These are phyloP conservation scores for Apocynum venetum DNA, from an alignment of 257 asterid species.

Conservation along the genomic window DNA sequence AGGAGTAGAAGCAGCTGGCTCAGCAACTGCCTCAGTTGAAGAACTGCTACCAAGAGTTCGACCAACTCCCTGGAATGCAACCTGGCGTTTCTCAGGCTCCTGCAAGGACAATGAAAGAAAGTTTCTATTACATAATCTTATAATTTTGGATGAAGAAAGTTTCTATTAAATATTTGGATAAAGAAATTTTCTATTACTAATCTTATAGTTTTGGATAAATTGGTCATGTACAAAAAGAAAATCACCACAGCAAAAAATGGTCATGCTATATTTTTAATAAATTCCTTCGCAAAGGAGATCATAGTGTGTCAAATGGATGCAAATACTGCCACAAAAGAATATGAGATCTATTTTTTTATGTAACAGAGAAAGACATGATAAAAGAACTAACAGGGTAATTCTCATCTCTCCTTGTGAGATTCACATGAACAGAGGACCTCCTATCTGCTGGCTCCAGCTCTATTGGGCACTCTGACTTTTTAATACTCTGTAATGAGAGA, in stretches of 20 bases:
- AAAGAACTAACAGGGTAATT: constrained; percentile 61
- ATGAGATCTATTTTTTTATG: neutral
- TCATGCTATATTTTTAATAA: neutral
- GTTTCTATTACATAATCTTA: neutral
- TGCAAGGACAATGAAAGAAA: constrained; percentile 18
- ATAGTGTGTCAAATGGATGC: no score
- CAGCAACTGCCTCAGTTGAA: constrained; percentile 34
- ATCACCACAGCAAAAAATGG: neutral
- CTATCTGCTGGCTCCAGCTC: constrained; percentile 87
- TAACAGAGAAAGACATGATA: neutral
- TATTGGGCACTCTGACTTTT: constrained; percentile 82
- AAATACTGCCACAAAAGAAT: neutral
- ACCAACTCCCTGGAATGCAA: constrained; percentile 78
- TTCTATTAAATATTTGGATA: neutral
- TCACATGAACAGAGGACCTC: constrained; percentile 72
- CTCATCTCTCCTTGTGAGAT: constrained; percentile 83
- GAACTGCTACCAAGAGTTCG: constrained; percentile 84
- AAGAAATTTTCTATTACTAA: neutral
- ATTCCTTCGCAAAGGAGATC: neutral
- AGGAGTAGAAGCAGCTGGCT: constrained; percentile 31
- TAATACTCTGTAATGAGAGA: constrained; percentile 61
- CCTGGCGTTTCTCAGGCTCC: constrained; percentile 57
- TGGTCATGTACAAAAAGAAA: neutral
- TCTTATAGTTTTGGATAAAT: neutral
- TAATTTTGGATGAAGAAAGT: neutral